These are phyloP conservation scores for Eimeria falciformis DNA, from an alignment of 169 alveolate genomes.

Conservation along the genomic window DNA sequence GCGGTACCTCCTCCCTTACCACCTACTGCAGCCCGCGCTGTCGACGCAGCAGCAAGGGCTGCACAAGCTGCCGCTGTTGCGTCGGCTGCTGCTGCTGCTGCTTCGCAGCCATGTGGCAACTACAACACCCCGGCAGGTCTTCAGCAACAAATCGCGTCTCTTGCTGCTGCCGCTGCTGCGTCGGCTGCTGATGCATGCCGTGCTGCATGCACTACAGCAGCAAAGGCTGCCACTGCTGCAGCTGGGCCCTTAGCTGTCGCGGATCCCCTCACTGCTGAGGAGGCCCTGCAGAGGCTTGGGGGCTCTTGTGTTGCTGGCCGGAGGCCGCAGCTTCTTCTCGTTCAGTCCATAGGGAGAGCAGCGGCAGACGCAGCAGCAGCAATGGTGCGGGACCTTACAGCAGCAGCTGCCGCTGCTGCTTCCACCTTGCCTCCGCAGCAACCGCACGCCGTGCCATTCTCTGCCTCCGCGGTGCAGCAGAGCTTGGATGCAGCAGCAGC, in stretches of 20 bases:
- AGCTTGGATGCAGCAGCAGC: slow-evolving; percentile 11
- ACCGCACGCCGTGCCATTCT: not conserved
- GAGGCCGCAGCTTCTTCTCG: slow-evolving; percentile 30
- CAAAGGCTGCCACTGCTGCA: slow-evolving; percentile 66
- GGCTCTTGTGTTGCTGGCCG: not conserved
- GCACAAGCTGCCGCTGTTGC: slow-evolving; percentile 63
- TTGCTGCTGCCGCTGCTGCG: slow-evolving; percentile 53
- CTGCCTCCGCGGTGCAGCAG: not conserved
- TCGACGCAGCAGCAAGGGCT: slow-evolving; percentile 38
- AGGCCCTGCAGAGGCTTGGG: not conserved
- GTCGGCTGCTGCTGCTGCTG: slow-evolving; percentile 52
- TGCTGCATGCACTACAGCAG: slow-evolving; percentile 68
- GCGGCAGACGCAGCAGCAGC: slow-evolving; percentile 63
- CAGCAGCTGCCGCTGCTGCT: slow-evolving; percentile 63
- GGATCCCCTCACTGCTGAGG: slow-evolving; percentile 1
- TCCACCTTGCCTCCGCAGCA: not conserved
- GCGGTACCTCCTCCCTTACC: slow-evolving; percentile 61
- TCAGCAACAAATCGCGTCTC: not conserved
- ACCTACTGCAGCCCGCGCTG: slow-evolving; percentile 61
- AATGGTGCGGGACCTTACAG: slow-evolving; percentile 54
- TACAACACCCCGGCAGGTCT: not conserved
- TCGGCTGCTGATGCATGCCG: slow-evolving; percentile 54
- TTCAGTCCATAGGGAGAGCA: slow-evolving; percentile 39
- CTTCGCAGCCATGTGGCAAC: slow-evolving; percentile 16
- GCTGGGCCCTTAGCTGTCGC: slow-evolving; percentile 67